phyloP scores from a whole-genome alignment of 495 filamentous ascomycete genomes.

The Aspergillus taichungensis region DNA sequence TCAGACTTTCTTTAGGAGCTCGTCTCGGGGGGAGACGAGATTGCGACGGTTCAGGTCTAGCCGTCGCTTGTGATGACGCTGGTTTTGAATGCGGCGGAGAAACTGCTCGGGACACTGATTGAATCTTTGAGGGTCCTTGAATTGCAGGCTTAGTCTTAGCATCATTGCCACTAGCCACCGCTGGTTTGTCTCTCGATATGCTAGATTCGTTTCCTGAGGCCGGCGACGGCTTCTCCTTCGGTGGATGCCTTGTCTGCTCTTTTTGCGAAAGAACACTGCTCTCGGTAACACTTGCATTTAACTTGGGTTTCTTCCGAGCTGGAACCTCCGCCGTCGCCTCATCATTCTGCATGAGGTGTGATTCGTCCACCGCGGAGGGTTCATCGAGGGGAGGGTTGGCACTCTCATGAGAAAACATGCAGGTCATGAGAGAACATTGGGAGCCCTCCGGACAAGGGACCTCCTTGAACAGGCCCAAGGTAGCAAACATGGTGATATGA shows the following conservation, averaged over 20 bases:
- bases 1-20: slow-evolving; percentile 48
- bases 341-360: not conserved
- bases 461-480: slow-evolving; percentile 55
- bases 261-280: no score
- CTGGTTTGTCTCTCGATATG: not conserved
- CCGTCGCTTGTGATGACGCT: slow-evolving; percentile 9
- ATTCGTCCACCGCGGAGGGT: not conserved
- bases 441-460: slow-evolving; percentile 56
- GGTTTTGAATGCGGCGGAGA: slow-evolving; percentile 35
- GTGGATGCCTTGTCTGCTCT: not conserved
- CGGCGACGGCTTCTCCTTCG: not conserved
- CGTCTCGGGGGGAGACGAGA: slow-evolving; percentile 25
- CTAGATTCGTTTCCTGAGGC: not conserved
- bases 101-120: slow-evolving; percentile 19
- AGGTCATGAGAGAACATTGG: slow-evolving; percentile 45
- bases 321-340: not conserved
- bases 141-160: slow-evolving; percentile 1
- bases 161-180: not conserved
- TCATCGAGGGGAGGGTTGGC: slow-evolving; percentile 1
- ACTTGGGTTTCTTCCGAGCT: slow-evolving; percentile 5
- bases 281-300: not conserved
- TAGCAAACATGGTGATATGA: slow-evolving; percentile 50
- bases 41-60: not conserved
- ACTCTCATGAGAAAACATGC: slow-evolving; percentile 49
- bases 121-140: slow-evolving; percentile 5